Conservation (phyloP, 345 rosid species). For the Passiflora organensis region DNA sequence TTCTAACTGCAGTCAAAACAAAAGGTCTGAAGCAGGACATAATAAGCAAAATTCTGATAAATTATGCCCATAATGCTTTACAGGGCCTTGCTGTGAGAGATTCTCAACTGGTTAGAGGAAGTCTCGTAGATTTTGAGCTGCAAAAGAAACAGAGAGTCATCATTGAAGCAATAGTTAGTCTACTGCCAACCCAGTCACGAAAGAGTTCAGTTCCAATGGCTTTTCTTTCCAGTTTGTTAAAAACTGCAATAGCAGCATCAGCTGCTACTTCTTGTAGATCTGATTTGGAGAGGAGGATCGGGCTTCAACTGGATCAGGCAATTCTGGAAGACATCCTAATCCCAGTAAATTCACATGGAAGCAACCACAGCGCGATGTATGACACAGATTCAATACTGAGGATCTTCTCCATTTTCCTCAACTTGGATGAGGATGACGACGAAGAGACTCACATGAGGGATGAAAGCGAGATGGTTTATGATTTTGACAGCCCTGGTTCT, state of each 20-base stretch:
- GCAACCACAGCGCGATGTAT: constrained; percentile 50
- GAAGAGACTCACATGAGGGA: constrained; percentile 65
- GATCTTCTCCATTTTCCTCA: constrained; percentile 79
- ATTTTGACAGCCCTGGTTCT: constrained; percentile 87
- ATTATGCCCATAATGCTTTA: constrained; percentile 72
- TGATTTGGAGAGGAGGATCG: constrained; percentile 80
- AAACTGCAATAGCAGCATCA: constrained; percentile 66
- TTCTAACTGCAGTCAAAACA: constrained; percentile 67
- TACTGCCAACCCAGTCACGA: constrained; percentile 86
- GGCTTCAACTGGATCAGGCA: constrained; percentile 93
- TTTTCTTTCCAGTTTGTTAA: constrained; percentile 82
- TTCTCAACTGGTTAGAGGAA: constrained; percentile 52
- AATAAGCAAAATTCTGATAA: constrained; percentile 84
- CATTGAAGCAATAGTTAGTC: constrained; percentile 68
- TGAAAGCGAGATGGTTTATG: constrained; percentile 75
- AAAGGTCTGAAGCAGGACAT: constrained; percentile 92
- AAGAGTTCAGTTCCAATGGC: constrained; percentile 87
- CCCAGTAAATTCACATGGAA: constrained; percentile 54
- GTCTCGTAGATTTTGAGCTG: constrained; percentile 49
- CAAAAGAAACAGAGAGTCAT: constrained; percentile 73
- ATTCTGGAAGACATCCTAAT: constrained; percentile 91
- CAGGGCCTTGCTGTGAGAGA: constrained; percentile 65
- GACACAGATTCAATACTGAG: constrained; percentile 81
- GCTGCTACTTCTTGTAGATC: constrained; percentile 66
- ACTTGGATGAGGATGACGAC: constrained; percentile 79